Conservation (phyloP, 169 alveolate species). For the Cryptosporidium canis region DNA sequence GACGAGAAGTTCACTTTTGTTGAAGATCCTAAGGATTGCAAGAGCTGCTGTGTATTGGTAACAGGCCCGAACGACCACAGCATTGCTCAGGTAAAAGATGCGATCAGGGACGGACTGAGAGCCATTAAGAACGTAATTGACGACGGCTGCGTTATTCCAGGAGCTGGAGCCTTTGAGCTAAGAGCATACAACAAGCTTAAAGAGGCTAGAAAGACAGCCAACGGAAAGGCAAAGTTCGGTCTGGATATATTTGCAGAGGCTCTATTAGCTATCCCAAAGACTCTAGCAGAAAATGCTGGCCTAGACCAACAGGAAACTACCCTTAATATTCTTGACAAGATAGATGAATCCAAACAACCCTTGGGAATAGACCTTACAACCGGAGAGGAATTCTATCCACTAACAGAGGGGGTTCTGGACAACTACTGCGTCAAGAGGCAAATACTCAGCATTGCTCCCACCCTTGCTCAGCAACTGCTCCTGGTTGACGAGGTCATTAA, state of each 20-base stretch:
- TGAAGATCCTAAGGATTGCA: constrained; percentile 96
- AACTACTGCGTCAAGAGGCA: constrained; percentile 95
- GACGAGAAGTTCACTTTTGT: constrained; percentile 98
- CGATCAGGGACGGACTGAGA: constrained; percentile 97
- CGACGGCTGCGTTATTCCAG: constrained; percentile 95
- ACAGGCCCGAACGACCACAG: constrained; percentile 98
- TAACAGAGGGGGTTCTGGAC: constrained; percentile 94
- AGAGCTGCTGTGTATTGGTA: constrained; percentile 95
- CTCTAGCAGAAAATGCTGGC: constrained; percentile 97
- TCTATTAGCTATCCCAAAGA: constrained; percentile 92
- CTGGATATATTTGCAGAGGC: constrained; percentile 96
- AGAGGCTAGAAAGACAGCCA: constrained; percentile 79
- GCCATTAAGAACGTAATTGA: constrained; percentile 96
- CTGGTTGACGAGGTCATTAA: constrained; percentile 97
- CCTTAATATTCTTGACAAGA: constrained; percentile 87
- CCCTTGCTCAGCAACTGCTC: constrained; percentile 96
- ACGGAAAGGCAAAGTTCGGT: constrained; percentile 96
- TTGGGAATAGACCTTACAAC: constrained; percentile 94
- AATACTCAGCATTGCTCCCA: constrained; percentile 95
- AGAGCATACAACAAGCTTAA: constrained; percentile 89
- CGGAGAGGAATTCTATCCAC: constrained; percentile 93
- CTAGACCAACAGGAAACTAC: constrained; percentile 93
- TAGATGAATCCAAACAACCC: constrained; percentile 85
- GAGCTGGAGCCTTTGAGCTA: constrained; percentile 98
- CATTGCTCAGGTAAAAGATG: constrained; percentile 92